phyloP scores from a whole-genome alignment of 768 basidiomycete species.

The Podaxis sp. region DNA sequence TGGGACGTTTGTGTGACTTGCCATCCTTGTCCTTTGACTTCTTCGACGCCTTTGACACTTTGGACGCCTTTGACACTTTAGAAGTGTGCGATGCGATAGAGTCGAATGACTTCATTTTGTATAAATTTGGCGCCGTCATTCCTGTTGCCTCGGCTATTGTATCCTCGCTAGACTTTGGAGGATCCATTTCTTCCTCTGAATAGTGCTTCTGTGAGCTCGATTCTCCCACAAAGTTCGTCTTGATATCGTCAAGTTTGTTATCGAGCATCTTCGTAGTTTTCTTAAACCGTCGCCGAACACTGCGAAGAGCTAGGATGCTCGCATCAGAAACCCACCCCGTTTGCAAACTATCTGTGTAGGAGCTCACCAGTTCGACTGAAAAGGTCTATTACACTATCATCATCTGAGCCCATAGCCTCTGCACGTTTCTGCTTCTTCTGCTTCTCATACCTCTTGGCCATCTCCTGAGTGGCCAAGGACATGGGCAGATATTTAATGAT shows the following conservation, averaged over 20 bases:
- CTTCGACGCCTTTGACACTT: constrained; percentile 19
- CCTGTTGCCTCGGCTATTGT: constrained; percentile 20
- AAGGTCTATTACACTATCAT: constrained; percentile 33
- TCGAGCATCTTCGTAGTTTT: constrained; percentile 28
- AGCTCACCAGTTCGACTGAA: constrained; percentile 36
- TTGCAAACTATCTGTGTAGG: neutral
- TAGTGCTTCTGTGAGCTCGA: constrained; percentile 16
- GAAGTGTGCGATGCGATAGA: constrained; percentile 2
- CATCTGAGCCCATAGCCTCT: constrained; percentile 7
- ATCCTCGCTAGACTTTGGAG: constrained; percentile 16
- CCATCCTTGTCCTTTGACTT: constrained; percentile 17
- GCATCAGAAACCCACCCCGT: neutral
- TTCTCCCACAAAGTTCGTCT: constrained; percentile 27
- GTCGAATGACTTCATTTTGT: constrained; percentile 12
- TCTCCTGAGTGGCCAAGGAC: constrained; percentile 59
- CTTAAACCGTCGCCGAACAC: constrained; percentile 35
- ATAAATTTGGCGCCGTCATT: constrained; percentile 9
- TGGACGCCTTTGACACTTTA: constrained; percentile 17
- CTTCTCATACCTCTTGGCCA: constrained; percentile 42
- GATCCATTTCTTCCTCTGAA: constrained; percentile 17
- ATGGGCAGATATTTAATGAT: constrained; percentile 57
- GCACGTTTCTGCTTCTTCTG: constrained; percentile 26
- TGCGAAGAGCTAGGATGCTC: constrained; percentile 29
- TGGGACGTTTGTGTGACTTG: constrained; percentile 15
- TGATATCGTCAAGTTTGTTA: constrained; percentile 29